phyloP scores from a whole-genome alignment of 2,329 filamentous ascomycete species.

The Hypoxylon sp. region DNA sequence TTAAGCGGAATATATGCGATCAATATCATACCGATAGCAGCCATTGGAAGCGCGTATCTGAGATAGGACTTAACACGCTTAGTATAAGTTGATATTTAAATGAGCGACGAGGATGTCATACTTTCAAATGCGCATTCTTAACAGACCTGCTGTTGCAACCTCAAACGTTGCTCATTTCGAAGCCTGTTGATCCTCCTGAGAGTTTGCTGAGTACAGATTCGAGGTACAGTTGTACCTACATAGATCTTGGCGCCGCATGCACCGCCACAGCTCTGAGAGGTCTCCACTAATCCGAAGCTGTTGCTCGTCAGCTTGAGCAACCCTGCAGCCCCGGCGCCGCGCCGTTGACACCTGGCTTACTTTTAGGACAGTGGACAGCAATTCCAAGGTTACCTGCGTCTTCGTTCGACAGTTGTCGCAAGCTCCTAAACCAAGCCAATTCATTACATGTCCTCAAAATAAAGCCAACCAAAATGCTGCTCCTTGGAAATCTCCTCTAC shows the following conservation, averaged over 20 bases:
- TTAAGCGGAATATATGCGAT: neutral
- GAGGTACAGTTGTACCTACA: neutral
- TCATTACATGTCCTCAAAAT: conserved; percentile 35
- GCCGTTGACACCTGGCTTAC: conserved; percentile 41
- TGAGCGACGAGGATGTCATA: neutral
- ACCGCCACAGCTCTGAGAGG: conserved; percentile 22
- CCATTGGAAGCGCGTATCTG: conserved; percentile 42
- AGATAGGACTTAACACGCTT: conserved; percentile 4
- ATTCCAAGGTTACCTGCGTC: conserved; percentile 1
- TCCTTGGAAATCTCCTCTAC: conserved; percentile 81
- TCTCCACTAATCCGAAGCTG: neutral
- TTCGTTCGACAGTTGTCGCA: conserved; percentile 6
- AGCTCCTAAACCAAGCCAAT: conserved; percentile 7
- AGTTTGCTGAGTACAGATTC: conserved; percentile 8
- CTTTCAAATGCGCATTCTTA: conserved; percentile 13
- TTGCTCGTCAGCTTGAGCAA: conserved; percentile 7
- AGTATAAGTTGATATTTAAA: conserved; percentile 1
- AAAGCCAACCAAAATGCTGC: conserved; percentile 70
- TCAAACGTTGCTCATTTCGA: conserved; percentile 9
- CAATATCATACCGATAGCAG: conserved; percentile 46
- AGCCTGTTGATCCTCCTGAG: neutral
- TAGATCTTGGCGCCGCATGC: conserved; percentile 10
- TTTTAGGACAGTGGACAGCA: conserved; percentile 11
- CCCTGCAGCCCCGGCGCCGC: conserved; percentile 23
- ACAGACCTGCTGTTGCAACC: conserved; percentile 29